Conservation (phyloP, 225 moss, liverwort and hornwort genomes). For the Pseudisothecium myosuroides region DNA sequence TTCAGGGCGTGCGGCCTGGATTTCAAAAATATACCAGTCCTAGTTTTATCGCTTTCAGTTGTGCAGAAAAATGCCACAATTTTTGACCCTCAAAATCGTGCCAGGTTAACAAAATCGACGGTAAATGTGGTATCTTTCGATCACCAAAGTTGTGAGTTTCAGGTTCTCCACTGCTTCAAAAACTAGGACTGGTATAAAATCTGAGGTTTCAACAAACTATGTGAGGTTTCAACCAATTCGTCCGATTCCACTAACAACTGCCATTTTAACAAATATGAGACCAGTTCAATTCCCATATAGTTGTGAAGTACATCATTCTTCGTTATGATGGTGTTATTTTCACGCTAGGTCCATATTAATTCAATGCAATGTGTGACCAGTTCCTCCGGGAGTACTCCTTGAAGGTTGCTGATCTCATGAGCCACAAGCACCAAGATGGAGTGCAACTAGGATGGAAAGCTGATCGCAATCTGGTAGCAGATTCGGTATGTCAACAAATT, state of each 20-base stretch:
- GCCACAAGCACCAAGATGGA: conserved; percentile 36
- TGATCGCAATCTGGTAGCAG: conserved; percentile 53
- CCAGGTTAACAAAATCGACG: no score
- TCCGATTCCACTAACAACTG: neutral
- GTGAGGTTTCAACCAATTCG: neutral
- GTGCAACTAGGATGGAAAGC: conserved; percentile 33
- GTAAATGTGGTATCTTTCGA: neutral
- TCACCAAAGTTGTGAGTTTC: neutral
- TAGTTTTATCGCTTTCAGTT: neutral
- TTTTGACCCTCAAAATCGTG: neutral
- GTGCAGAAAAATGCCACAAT: neutral
- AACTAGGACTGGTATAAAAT: neutral
- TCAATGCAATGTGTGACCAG: conserved; percentile 11
- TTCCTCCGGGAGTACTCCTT: conserved; percentile 75
- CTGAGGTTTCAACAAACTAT: neutral
- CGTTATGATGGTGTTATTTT: neutral
- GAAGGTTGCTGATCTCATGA: conserved; percentile 73
- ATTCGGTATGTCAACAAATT: conserved; percentile 27
- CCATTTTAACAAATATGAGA: neutral
- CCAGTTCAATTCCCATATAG: neutral
- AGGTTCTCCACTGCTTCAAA: neutral
- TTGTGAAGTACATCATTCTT: neutral
- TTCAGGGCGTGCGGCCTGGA: neutral
- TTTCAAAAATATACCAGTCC: neutral
- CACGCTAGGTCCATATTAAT: neutral